Evolutionary conservation across 2,329 filamentous ascomycete species (phyloP).

Genomic region (Penicillium decumbens): DNA sequence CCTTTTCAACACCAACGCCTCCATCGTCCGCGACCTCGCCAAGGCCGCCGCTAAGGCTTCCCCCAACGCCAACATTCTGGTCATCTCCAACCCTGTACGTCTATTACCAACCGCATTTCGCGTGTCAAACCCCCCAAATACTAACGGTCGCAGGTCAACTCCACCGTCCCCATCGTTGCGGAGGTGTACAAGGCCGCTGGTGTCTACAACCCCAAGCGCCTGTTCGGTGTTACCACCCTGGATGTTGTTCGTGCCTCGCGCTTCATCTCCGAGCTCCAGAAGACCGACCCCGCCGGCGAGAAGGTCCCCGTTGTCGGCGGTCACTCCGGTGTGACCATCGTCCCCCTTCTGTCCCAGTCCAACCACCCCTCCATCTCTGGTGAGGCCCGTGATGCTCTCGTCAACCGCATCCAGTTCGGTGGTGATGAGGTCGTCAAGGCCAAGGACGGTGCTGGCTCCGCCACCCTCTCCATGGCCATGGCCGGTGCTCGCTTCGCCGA

Average conservation of each 20-base stretch:
- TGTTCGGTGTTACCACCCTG: conserved; percentile 99
- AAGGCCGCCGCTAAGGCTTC: conserved; percentile 85
- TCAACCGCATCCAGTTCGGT: conserved; percentile 96
- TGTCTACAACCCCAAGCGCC: conserved; percentile 98
- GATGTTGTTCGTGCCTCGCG: conserved; percentile 96
- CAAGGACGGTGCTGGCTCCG: conserved; percentile 95
- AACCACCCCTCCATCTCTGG: conserved; percentile 77
- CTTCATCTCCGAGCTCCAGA: conserved; percentile 95
- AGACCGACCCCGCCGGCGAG: conserved; percentile 84
- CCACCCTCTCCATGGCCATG: conserved; percentile 98
- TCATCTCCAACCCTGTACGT: conserved; percentile 91
- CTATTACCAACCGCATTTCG: background rate
- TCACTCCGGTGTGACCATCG: conserved; percentile 97
- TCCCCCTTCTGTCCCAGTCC: conserved; percentile 93
- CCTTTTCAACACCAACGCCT: conserved; percentile 99
- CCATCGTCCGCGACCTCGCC: conserved; percentile 96
- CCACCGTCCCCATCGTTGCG: conserved; percentile 92
- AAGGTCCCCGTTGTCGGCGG: conserved; percentile 94
- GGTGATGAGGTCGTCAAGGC: conserved; percentile 99
- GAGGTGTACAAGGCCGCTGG: conserved; percentile 94
- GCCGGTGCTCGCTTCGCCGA: conserved; percentile 82
- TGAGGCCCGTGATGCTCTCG: conserved; percentile 67
- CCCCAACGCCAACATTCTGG: conserved; percentile 89
- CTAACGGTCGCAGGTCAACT: conserved; percentile 67
- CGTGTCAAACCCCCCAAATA: too few relatives aligned